A percentile compares a stretch with the other conserved stretches of the same genome.
Evolutionary conservation across 2,329 filamentous ascomycete genomes (phyloP).

Genomic region (Epichloe festucae): DNA sequence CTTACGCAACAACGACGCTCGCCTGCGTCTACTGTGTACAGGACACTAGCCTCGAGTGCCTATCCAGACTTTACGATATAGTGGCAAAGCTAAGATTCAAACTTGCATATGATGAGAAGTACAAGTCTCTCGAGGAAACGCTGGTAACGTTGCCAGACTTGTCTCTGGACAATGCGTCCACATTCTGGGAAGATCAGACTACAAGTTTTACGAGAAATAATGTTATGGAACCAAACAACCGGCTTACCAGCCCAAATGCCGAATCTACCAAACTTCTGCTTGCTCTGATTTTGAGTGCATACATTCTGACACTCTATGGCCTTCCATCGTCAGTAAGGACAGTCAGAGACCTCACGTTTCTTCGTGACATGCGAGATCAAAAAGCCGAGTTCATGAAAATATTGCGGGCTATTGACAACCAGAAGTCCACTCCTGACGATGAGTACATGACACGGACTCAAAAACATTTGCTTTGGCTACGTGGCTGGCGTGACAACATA

Average conservation of each 20-base stretch:
- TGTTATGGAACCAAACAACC: slow-evolving; percentile 47
- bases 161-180: slow-evolving; percentile 18
- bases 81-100: slow-evolving; percentile 41
- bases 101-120: slow-evolving; percentile 45
- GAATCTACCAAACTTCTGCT: slow-evolving; percentile 46
- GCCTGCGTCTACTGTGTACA: slow-evolving; percentile 56
- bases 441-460: slow-evolving; percentile 49
- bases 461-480: slow-evolving; percentile 58
- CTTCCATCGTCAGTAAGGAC: slow-evolving; percentile 36
- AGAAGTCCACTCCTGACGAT: slow-evolving; percentile 46
- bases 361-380: slow-evolving; percentile 52
- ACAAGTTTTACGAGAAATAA: slow-evolving; percentile 23
- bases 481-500: slow-evolving; percentile 50
- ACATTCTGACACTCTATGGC: slow-evolving; percentile 38
- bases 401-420: slow-evolving; percentile 38
- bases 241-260: slow-evolving; percentile 47
- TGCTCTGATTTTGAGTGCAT: slow-evolving; percentile 49
- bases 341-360: slow-evolving; percentile 50
- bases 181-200: slow-evolving; percentile 13
- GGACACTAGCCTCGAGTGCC: slow-evolving; percentile 41
- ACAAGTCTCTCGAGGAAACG: slow-evolving; percentile 36
- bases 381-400: slow-evolving; percentile 43
- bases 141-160: slow-evolving; percentile 29
- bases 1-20: slow-evolving; percentile 55
- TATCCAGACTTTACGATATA: slow-evolving; percentile 48